Base-by-base conservation (phyloP, 2,329 filamentous ascomycete genomes). In the Exophiala xenobiotica region DNA sequence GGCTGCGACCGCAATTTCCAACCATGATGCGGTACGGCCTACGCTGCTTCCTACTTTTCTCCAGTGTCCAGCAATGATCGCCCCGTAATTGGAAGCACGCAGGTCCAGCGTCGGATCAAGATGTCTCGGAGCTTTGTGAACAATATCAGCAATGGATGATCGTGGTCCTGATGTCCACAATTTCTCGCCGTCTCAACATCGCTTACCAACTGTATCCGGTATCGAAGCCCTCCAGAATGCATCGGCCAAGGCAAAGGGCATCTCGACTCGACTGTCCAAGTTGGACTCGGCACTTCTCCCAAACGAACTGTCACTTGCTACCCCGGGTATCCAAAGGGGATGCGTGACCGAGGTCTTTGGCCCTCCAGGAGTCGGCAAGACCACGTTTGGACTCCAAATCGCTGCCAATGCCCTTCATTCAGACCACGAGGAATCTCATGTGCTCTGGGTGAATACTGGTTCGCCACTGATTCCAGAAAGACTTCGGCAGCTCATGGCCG, bases 281-380 rank as follows among this genome's bases (percentile, higher is more conserved):
- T 72, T 87, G 6, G 82, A 87, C 63, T 63, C 64, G 38, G 66
- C 68, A 2, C 68, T 85, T 24, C 16, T 40, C 26, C 48, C 49
- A n/a, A 24, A 20, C 27, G 35, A 48, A n/a, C 23, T 47, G 14
- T 46, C 52, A 3, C 19, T 46, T 2, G 44, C 43, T 2, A 46
- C 49, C 4, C 47, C 53, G 67, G 42, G 56, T 63, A 35, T 70
- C 65, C 8, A 67, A 68, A 81, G 84, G 50, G 89, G 90, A 11
- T 87, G 90, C 67, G 78, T 96, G 35, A 88, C 87, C 3, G 92
- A 97, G 69, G 73, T 96, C 43, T 95, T 88, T 80, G 92, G 92
- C 0, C 90, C 91, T 8, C 86, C 89, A 6, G 91, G 90, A 1
- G 81, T 81, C 20, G 92, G 91, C 23, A 96, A 95, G 75, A 95